Percentiles rank a stretch among this genome's conserved stretches.
Conservation (phyloP, 2,329 filamentous ascomycete genomes). For the Ambrosiella cleistominuta region DNA sequence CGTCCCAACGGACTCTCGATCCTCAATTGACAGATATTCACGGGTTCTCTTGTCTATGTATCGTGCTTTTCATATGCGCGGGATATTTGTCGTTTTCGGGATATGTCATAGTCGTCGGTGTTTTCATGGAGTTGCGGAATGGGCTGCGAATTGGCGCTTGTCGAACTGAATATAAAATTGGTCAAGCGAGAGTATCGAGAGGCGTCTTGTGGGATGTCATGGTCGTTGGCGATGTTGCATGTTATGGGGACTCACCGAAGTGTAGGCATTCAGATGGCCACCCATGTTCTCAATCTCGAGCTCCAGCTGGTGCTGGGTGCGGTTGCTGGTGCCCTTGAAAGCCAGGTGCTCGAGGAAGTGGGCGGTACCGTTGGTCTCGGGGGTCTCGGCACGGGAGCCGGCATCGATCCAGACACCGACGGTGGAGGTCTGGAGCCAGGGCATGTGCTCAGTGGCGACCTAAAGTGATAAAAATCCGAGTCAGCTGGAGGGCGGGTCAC, state of each 20-base stretch:
- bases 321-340: constrained; percentile 95
- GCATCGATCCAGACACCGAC: constrained; percentile 99
- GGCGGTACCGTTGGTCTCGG: constrained; percentile 96
- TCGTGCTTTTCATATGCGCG: no score
- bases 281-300: constrained; percentile 99
- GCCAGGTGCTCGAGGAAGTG: constrained; percentile 99
- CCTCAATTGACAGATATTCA: not conserved
- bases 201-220: not conserved
- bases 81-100: no score
- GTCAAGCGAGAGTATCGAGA: not conserved
- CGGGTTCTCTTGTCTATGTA: not conserved
- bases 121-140: no score
- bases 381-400: constrained; percentile 91
- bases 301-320: constrained; percentile 93
- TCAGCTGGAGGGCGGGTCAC: not conserved
- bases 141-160: no score
- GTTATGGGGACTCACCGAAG: constrained; percentile 53
- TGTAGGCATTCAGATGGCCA: constrained; percentile 97
- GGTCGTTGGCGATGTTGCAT: not conserved
- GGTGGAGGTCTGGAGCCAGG: constrained; percentile 94
- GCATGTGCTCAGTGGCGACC: constrained; percentile 96
- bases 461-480: constrained; percentile 22
- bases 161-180: not conserved
- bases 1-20: not conserved
- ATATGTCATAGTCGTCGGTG: no score